Evolutionary conservation across 768 basidiomycete species (phyloP).

Genomic region (Tremella fuciformis): DNA sequence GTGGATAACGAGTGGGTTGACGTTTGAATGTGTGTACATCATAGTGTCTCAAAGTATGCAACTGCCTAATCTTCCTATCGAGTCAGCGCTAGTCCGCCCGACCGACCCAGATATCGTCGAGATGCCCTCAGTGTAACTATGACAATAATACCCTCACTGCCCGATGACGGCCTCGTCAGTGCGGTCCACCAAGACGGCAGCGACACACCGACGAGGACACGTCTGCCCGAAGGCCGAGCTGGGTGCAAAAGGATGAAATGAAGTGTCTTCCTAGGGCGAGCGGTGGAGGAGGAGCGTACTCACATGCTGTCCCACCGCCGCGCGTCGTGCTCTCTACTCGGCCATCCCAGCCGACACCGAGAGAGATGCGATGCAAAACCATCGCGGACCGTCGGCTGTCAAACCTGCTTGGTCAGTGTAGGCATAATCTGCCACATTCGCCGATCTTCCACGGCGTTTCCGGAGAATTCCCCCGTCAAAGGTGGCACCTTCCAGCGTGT

Average conservation of each 20-base stretch:
- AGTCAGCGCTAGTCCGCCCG: no score
- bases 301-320: neutral
- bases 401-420: no score
- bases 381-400: no score
- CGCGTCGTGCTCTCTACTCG: neutral
- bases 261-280: conserved; percentile 22
- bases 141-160: conserved; percentile 41
- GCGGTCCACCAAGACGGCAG: conserved; percentile 23
- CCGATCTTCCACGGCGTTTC: no score
- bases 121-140: conserved; percentile 49
- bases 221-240: conserved; percentile 17
- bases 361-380: no score
- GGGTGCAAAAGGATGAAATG: conserved; percentile 24
- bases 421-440: no score
- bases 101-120: no score
- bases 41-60: neutral
- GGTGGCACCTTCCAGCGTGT: no score
- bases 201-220: conserved; percentile 6
- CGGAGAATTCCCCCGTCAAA: no score
- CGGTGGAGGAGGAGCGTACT: neutral
- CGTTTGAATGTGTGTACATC: neutral
- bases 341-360: no score
- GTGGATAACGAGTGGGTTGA: neutral
- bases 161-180: conserved; percentile 28
- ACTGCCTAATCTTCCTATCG: neutral